Evolutionary conservation across 768 basidiomycete genomes (phyloP), one percentile per base, ranked within the genome.

Genomic region (Tulasnella sp.): DNA sequence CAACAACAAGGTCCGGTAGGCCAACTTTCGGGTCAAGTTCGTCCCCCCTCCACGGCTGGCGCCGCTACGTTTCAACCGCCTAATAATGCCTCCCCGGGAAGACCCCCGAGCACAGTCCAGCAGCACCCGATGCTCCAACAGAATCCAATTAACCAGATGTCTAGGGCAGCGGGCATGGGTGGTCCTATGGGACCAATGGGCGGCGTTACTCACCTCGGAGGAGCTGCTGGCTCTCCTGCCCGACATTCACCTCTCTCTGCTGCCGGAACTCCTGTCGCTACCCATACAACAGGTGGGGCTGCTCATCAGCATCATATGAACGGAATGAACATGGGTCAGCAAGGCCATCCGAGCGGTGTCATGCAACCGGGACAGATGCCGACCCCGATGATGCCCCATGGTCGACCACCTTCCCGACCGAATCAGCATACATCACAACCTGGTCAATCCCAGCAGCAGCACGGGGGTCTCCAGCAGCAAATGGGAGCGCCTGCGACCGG

Each of bases 11-110:
- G 37, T 25, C 34, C n/a, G 1, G 32, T 35, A 21, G 46, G 46
- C 6, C 46, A 48, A 32, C 15, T 48, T 31, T 32, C 46, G 1
- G 46, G 46, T 17, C 43, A 45, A 8, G 19, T 32, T 48, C 46
- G 46, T 31, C 46, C 46, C n/a, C 46, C 27, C 9, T 48, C 46
- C 19, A 32, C 34, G 19, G 25, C 34, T 19, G 46, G 45, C 45
- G 15, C 11, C 31, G 43, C 23, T 15, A 15, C 43, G 4, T 48
- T 48, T 17, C 46, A 48, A 19, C 46, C 46, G n/a, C 46, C 46
- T 25, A 48, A 48, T 31, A 48, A 48, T 32, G n/a, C 46, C 17
- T 48, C 46, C 46, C 46, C 46, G 17, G 46, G 46, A n/a, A 25
- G 46, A 48, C 46, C 46, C 34, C 46, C 46, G 46, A 48, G 46